Base-by-base conservation (phyloP, 1,284 basidiomycete genomes). In the Ustilago tritici region DNA sequence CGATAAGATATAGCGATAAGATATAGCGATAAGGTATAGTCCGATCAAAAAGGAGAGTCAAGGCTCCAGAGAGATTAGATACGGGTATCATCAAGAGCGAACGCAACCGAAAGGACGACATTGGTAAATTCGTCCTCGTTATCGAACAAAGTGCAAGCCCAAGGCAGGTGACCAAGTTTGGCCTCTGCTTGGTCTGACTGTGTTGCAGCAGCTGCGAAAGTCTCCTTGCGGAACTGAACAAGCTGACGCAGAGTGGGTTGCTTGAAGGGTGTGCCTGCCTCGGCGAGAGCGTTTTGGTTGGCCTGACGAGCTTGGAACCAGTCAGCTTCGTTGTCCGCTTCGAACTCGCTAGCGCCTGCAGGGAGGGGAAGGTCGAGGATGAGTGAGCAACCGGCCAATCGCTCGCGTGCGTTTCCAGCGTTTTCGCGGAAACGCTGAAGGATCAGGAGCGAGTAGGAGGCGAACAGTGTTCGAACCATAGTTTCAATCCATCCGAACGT, bases 121-220 rank as follows among this genome's bases (percentile, higher is more conserved):
- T 82, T 80, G 23, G 81, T 79, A 38, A 82, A 82, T 32, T 73
- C 76, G 60, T 82, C 81, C 41, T 77, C 68, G n/a, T 67, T 65
- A 58, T 81, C 80, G 52, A 82, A 80, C 23, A 72, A 23, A 0
- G 46, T 58, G 6, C 49, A 47, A 19, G 63, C 64, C 75, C 75
- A 77, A 11, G 64, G 68, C 11, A 65, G 55, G 52, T 77, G 69
- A 10, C 64, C 57, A 23, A 68, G 61, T 56, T 79, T 67, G 15
- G 61, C 56, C 32, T 70, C 55, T 46, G 62, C 56, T 32, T 71
- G 43, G 32, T 61, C 50, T 2, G 23, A 11, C 4, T 62, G 58
- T 4, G 36, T n/a, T 28, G 19, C 55, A 19, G 54, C 17, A 3
- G 34, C 31, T 5, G 59, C 58, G 17, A 53, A 50, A 14, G 57